Conservation (phyloP, 164 flowering plant species). For the Chimonanthus salicifolius region DNA sequence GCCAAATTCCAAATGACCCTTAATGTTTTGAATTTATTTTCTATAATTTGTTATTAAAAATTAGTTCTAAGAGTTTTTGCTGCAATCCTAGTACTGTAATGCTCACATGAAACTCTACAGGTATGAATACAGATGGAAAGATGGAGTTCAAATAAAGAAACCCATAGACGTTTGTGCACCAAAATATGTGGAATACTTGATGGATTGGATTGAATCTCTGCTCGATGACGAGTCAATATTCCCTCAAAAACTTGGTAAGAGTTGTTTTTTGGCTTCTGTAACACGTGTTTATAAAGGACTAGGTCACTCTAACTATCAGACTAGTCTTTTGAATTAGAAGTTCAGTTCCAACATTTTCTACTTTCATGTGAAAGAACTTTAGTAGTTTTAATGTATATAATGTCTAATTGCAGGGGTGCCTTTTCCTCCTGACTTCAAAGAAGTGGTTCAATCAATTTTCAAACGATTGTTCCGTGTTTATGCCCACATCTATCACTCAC, state of each 20-base stretch:
- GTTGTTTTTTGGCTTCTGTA: conserved; percentile 13
- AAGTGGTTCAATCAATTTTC: conserved; percentile 16
- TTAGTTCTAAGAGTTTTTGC: too few species aligned
- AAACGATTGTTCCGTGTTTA: conserved; percentile 17
- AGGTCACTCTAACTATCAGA: background rate
- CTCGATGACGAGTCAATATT: conserved; percentile 91
- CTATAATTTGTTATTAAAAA: too few species aligned
- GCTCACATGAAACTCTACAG: conserved; percentile 29
- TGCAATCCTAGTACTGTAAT: conserved; percentile 7
- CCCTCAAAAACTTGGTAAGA: conserved; percentile 92
- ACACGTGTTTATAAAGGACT: conserved; percentile 17
- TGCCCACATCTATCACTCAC: conserved; percentile 20
- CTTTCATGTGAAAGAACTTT: background rate
- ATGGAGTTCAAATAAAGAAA: conserved; percentile 88
- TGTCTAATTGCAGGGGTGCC: conserved; percentile 11
- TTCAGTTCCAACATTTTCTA: background rate
- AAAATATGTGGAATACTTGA: conserved; percentile 91
- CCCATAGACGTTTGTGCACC: conserved; percentile 99
- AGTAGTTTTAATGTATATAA: background rate
- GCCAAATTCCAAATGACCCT: background rate
- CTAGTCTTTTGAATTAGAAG: too few species aligned
- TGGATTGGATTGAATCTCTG: conserved; percentile 96
- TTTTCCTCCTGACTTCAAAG: conserved; percentile 18
- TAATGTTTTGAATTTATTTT: too few species aligned
- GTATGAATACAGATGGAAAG: conserved; percentile 98